Evolutionary conservation across 192 early-diverging fungal genomes (phyloP).

Genomic region (Coemansia reversa): DNA sequence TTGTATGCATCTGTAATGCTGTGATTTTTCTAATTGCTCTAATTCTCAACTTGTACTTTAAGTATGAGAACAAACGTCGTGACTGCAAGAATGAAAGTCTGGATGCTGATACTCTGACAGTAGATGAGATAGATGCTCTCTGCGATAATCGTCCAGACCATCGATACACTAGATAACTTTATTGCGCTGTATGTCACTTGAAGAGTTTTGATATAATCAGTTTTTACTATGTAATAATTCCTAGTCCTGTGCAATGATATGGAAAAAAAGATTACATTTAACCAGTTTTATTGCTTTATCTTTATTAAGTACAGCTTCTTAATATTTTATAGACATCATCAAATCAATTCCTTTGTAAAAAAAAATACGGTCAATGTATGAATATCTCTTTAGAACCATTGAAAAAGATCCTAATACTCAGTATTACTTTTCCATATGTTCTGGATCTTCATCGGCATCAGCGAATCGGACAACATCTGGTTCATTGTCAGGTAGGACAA

Average conservation of each 20-base stretch:
- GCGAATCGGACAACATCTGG: conserved; percentile 10
- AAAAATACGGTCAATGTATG: no score
- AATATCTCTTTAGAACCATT: no score
- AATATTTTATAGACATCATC: no score
- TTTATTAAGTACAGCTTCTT: no score
- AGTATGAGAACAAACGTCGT: conserved; percentile 35
- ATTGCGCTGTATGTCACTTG: neutral
- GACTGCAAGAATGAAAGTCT: conserved; percentile 16
- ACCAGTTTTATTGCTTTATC: no score
- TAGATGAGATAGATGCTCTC: conserved; percentile 31
- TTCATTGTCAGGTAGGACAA: neutral
- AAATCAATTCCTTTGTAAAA: no score
- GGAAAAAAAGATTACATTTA: no score
- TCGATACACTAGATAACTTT: conserved; percentile 33
- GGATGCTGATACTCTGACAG: conserved; percentile 19
- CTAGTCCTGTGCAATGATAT: no score
- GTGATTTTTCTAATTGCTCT: conserved; percentile 38
- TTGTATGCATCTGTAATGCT: conserved; percentile 38
- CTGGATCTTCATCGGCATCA: conserved; percentile 14
- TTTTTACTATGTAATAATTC: no score
- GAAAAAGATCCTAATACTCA: no score
- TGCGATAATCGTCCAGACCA: conserved; percentile 42
- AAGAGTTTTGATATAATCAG: neutral
- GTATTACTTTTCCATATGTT: neutral
- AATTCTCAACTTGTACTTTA: conserved; percentile 32